Base-by-base conservation (phyloP, 2,329 filamentous ascomycete species). In the Purpureocillium lavendulum region DNA sequence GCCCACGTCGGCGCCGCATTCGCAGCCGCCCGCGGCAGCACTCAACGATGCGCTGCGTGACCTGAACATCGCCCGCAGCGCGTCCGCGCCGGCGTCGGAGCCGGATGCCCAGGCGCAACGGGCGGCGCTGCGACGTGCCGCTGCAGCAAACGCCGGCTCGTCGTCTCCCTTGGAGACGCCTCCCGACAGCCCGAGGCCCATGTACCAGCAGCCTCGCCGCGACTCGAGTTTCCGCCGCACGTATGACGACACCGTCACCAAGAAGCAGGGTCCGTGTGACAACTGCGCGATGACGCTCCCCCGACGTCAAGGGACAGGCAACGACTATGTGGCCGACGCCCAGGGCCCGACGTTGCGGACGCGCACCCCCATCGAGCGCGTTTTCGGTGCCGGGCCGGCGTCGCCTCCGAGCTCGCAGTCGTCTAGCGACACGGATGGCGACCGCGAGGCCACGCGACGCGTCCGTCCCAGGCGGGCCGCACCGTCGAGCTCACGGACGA, bases 261-360 rank as follows among this genome's bases (percentile, higher is more conserved):
- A 73, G 55, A 72, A 74, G 42, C 75, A 78, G 38, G 75, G 71
- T 7, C 78, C 79, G 16, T 84, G 80, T 55, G 75, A 81, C 45
- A 84, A 82, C 57, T 84, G 80, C 55, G 78, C 79, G 42, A 70
- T 84, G 51, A 83, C 78, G 1, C 59, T 84, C 7, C 80, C 80
- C 0, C 53, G 50, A 13, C 51, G 56, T 26, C 60, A 61, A 35
- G 46, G 29, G n/a, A 12, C 7, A 6, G 48, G 45, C 14, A 45
- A 45, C 17, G 53, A 58, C 21, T 51, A 52, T 18, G 59, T 58
- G 40, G 57, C 55, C 28, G 65, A 69, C n/a, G 51, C 55, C 2
- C 64, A 64, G n/a, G 66, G 67, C 2, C 77, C 77, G 24, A 79
- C 74, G 4, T 59, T 82, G 33, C 69, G 78, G 37, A 81, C 77